These are phyloP conservation scores for Sugiyamaella japonica DNA, from an alignment of 1,139 yeast genomes.

Conservation along the genomic window DNA sequence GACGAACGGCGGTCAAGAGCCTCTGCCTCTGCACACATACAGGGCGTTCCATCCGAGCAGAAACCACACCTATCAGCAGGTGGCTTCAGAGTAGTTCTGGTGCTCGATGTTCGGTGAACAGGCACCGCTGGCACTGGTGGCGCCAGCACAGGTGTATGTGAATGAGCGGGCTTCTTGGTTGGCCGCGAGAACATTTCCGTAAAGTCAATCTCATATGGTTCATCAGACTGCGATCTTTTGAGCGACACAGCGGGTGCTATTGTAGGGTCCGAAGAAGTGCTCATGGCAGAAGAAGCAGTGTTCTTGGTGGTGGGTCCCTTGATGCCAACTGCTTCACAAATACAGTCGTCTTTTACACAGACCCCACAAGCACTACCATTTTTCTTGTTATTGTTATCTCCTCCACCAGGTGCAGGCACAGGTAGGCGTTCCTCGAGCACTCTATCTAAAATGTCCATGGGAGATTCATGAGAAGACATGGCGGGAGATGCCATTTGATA, in stretches of 20 bases:
- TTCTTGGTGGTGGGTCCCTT: neutral
- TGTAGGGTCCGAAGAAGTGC: neutral
- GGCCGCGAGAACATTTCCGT: constrained; percentile 33
- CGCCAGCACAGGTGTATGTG: neutral
- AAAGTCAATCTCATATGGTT: constrained; percentile 37
- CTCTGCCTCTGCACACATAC: constrained; percentile 76
- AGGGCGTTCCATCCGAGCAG: constrained; percentile 88
- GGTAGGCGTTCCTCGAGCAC: constrained; percentile 44
- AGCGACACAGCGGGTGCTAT: neutral
- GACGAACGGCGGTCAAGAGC: constrained; percentile 22
- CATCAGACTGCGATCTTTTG: constrained; percentile 18
- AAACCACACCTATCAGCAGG: constrained; percentile 87
- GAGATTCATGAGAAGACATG: constrained; percentile 43
- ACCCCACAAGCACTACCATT: constrained; percentile 55
- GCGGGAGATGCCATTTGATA: constrained; percentile 49
- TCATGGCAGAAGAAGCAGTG: neutral
- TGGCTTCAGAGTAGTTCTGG: constrained; percentile 3
- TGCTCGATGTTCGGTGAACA: constrained; percentile 6
- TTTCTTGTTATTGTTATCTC: constrained; percentile 19
- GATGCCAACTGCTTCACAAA: constrained; percentile 64
- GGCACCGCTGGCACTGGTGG: constrained; percentile 9
- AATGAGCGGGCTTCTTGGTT: constrained; percentile 11
- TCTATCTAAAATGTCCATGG: constrained; percentile 42
- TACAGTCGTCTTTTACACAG: constrained; percentile 67
- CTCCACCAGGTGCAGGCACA: constrained; percentile 27